Conservation (phyloP, 1,139 yeast species). For the Magnusiomyces ingens region DNA sequence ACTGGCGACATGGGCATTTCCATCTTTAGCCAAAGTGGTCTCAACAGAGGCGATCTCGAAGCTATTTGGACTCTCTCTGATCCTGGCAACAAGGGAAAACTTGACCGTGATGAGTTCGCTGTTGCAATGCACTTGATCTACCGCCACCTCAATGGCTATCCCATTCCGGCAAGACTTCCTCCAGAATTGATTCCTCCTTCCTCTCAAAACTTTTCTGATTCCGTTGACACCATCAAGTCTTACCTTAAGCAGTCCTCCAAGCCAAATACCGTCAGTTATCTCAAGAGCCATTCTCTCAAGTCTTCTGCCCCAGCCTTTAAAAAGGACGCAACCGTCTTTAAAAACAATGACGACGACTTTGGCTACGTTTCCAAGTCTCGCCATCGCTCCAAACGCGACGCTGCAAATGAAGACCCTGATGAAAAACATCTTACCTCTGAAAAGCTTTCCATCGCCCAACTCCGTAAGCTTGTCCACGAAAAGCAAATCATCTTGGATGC, state of each 20-base stretch:
- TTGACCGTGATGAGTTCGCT: slow-evolving; percentile 77
- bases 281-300: slow-evolving; percentile 25
- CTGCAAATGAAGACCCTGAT: slow-evolving; percentile 42
- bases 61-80: slow-evolving; percentile 93
- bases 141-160: slow-evolving; percentile 69
- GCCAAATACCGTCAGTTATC: slow-evolving; percentile 19
- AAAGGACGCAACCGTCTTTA: slow-evolving; percentile 50
- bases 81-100: slow-evolving; percentile 77
- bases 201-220: slow-evolving; percentile 47
- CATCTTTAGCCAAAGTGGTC: slow-evolving; percentile 85
- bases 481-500: slow-evolving; percentile 66
- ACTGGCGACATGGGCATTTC: slow-evolving; percentile 79
- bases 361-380: slow-evolving; percentile 64
- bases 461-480: slow-evolving; percentile 60
- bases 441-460: slow-evolving; percentile 37
- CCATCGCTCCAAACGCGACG: slow-evolving; percentile 41
- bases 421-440: slow-evolving; percentile 13
- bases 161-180: slow-evolving; percentile 57
- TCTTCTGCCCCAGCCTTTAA: slow-evolving; percentile 37
- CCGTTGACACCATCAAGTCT: slow-evolving; percentile 47
- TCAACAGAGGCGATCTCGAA: slow-evolving; percentile 77
- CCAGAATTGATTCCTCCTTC: slow-evolving; percentile 74
- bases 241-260: slow-evolving; percentile 30
- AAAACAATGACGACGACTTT: slow-evolving; percentile 54
- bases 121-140: slow-evolving; percentile 94